Evolutionary conservation across 805 yeast species (phyloP), one percentile per base, ranked within the genome.

Genomic region (Huiozyma sinensis): DNA sequence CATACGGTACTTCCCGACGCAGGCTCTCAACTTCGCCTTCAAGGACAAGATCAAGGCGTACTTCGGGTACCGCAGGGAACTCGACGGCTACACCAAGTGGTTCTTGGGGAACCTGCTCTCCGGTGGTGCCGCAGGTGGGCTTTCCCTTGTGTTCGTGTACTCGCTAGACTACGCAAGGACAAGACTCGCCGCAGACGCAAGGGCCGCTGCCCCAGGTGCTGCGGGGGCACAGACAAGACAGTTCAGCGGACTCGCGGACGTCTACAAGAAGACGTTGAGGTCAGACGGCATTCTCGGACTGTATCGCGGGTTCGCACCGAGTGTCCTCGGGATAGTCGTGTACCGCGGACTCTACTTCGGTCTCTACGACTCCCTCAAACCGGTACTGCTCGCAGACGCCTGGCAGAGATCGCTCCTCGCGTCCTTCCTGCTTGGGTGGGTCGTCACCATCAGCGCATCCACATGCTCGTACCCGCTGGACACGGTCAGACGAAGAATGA

Each of bases 301-400:
- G 69, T 88, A 88, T 87, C 85, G 97, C 81, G 97, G 97, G 78
- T 88, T 88, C 88, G 85, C 89, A 72, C 96, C 96, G 69, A 88
- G 96, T 62, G 96, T 89, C 69, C 77, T 85, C 61, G 97, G 97
- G 82, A 89, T 88, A 66, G 73, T 89, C 75, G 96, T 87, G 68
- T 88, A 89, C 95, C 87, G 97, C 83, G 97, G 97, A 85, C 77
- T 88, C 65, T 89, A 89, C 88, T 88, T 88, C 71, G 97, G 97
- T 83, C 75, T 87, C 63, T 89, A 83, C 77, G 97, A 89, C 75
- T 88, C 96, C 62, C 76, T 89, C 69, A 88, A 89, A 79, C 97
- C 97, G 61, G 86, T 84, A 68, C 81, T 89, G 58, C 77, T 88
- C 67, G 85, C 83, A 70, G 96, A 96, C 75, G 78, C 92, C 58